Evolutionary conservation across 2,329 filamentous ascomycete genomes (phyloP).

Genomic region (Penicillium psychrosexuale): DNA sequence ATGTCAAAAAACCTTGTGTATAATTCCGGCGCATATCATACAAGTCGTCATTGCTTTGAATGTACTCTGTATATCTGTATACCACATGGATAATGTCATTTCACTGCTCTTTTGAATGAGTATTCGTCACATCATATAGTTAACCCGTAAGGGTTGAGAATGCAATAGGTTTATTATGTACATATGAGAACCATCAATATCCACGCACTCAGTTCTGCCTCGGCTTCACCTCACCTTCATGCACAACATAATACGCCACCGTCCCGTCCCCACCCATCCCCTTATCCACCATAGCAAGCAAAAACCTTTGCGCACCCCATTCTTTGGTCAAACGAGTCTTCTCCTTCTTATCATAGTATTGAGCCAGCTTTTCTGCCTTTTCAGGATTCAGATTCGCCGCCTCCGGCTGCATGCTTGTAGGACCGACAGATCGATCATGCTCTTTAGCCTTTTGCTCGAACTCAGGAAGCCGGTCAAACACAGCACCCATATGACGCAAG

Average conservation of each 20-base stretch:
- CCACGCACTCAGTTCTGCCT: constrained; percentile 53
- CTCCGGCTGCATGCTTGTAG: constrained; percentile 7
- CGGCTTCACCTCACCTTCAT: constrained; percentile 63
- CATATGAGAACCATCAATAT: background rate
- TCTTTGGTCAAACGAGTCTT: constrained; percentile 30
- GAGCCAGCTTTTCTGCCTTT: constrained; percentile 29
- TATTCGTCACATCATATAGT: constrained; percentile 19
- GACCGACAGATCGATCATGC: constrained; percentile 3
- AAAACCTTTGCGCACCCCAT: constrained; percentile 52
- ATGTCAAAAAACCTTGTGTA: constrained; percentile 10
- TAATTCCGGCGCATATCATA: constrained; percentile 10
- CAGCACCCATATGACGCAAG: constrained; percentile 52
- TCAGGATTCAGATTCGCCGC: constrained; percentile 14
- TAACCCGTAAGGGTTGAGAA: background rate
- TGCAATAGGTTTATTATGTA: constrained; percentile 4
- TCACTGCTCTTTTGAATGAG: constrained; percentile 4
- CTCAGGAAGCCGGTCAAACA: constrained; percentile 48
- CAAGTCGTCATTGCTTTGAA: background rate
- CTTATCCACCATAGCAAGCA: constrained; percentile 57
- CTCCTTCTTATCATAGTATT: constrained; percentile 32
- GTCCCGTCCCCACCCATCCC: constrained; percentile 56
- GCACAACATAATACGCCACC: constrained; percentile 63
- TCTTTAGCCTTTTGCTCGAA: background rate
- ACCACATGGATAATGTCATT: constrained; percentile 1
- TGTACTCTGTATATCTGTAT: background rate